phyloP scores from a whole-genome alignment of 2,329 filamentous ascomycete genomes.

The Fusarium sp. region DNA sequence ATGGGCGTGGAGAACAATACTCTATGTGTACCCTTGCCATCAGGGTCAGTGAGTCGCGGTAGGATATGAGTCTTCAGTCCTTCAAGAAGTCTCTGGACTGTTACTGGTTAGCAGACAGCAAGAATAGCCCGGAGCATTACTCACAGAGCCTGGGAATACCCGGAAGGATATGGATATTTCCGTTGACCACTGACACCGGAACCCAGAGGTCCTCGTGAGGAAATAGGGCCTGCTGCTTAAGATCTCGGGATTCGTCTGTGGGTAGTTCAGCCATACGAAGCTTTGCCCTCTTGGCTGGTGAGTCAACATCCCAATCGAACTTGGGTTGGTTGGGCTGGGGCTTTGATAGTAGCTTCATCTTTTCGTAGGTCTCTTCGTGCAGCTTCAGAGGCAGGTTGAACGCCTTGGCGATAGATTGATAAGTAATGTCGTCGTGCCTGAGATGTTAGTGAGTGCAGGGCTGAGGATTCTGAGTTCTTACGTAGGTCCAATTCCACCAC shows the following conservation, averaged over 20 bases:
- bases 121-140: slow-evolving; percentile 42
- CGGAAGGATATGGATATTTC: slow-evolving; percentile 92
- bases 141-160: slow-evolving; percentile 85
- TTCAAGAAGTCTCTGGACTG: slow-evolving; percentile 80
- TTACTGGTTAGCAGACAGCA: slow-evolving; percentile 22
- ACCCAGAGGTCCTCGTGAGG: slow-evolving; percentile 89
- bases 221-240: slow-evolving; percentile 82
- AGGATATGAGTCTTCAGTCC: slow-evolving; percentile 79
- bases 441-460: slow-evolving; percentile 35
- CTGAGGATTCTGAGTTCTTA: slow-evolving; percentile 55
- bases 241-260: slow-evolving; percentile 74
- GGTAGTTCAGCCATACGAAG: slow-evolving; percentile 92
- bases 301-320: slow-evolving; percentile 88
- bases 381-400: slow-evolving; percentile 82
- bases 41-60: slow-evolving; percentile 80
- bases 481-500: slow-evolving; percentile 96
- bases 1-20: slow-evolving; percentile 89
- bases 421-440: slow-evolving; percentile 98
- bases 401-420: slow-evolving; percentile 91
- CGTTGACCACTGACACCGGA: slow-evolving; percentile 88
- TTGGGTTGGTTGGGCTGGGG: slow-evolving; percentile 78
- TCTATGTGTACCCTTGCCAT: slow-evolving; percentile 83
- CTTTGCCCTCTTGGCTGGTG: slow-evolving; percentile 82
- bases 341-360: slow-evolving; percentile 86
- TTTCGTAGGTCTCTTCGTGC: slow-evolving; percentile 80